Conservation (phyloP, 306 rosid genomes). For the Malus fusca region DNA sequence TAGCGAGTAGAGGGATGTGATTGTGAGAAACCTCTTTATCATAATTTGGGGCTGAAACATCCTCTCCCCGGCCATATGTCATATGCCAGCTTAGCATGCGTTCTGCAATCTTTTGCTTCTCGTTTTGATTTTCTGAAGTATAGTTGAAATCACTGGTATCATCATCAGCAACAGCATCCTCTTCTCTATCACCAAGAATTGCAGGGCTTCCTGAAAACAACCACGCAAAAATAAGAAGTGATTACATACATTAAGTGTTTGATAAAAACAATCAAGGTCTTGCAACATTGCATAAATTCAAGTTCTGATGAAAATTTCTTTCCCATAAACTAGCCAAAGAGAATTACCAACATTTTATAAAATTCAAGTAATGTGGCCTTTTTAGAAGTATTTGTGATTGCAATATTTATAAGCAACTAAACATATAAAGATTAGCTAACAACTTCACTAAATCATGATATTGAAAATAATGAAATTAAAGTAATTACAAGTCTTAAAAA, state of each 20-base stretch:
- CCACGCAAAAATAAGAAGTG: background rate
- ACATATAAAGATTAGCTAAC: background rate
- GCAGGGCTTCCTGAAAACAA: slow-evolving; percentile 82
- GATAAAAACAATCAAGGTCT: background rate
- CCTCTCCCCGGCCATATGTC: slow-evolving; percentile 63
- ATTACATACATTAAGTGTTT: background rate
- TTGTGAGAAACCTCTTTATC: slow-evolving; percentile 79
- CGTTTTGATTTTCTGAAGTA: slow-evolving; percentile 63
- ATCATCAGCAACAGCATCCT: slow-evolving; percentile 51
- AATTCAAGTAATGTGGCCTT: background rate
- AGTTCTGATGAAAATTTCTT: background rate
- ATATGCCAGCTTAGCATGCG: slow-evolving; percentile 87
- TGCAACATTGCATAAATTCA: background rate
- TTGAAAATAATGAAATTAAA: background rate
- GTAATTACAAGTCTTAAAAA: slow-evolving; percentile 8
- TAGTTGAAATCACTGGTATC: slow-evolving; percentile 56
- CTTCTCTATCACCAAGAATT: slow-evolving; percentile 70
- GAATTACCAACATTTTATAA: background rate
- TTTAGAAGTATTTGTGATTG: background rate
- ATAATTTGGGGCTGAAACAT: slow-evolving; percentile 47
- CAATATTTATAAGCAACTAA: background rate
- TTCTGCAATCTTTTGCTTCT: slow-evolving; percentile 82
- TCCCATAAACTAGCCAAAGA: background rate
- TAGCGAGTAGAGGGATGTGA: slow-evolving; percentile 50
- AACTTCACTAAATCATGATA: background rate